Evolutionary conservation across 495 filamentous ascomycete species (phyloP).

Genomic region (Podospora conica): DNA sequence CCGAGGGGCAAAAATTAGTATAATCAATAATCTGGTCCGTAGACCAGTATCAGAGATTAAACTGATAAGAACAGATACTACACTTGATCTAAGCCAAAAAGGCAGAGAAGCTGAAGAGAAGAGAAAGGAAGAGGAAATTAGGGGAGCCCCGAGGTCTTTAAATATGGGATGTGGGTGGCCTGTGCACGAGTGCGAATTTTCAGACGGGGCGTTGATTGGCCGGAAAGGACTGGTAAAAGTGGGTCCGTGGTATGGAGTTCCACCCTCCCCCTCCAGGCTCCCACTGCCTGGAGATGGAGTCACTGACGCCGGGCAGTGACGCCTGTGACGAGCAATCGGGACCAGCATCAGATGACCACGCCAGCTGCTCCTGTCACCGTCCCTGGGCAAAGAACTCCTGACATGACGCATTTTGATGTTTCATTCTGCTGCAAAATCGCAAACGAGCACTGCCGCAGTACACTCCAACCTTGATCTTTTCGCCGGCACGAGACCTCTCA

Average conservation of each 20-base stretch:
- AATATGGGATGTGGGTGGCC: background rate
- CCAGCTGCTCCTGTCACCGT: background rate
- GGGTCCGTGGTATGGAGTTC: background rate
- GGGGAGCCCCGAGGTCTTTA: background rate
- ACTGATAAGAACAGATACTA: constrained; percentile 99
- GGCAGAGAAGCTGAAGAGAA: constrained; percentile 38
- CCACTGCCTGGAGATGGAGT: background rate
- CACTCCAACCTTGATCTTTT: too few relatives aligned
- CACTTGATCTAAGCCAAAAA: constrained; percentile 96
- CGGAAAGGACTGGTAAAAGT: background rate
- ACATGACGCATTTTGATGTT: background rate
- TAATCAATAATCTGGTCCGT: constrained; percentile 75
- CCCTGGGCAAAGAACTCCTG: too few relatives aligned
- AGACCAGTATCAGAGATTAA: constrained; percentile 70
- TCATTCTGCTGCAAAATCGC: background rate
- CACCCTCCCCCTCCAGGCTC: background rate
- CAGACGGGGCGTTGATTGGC: background rate
- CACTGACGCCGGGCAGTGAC: background rate
- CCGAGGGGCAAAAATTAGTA: constrained; percentile 62
- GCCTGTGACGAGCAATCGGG: background rate
- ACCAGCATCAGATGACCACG: background rate
- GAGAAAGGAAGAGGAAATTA: constrained; percentile 8
- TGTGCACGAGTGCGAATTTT: background rate
- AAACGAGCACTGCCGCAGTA: too few relatives aligned
- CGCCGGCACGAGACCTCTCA: too few relatives aligned